phyloP scores from a whole-genome alignment of 305 asterid genomes.

The Fraxinus nigra region DNA sequence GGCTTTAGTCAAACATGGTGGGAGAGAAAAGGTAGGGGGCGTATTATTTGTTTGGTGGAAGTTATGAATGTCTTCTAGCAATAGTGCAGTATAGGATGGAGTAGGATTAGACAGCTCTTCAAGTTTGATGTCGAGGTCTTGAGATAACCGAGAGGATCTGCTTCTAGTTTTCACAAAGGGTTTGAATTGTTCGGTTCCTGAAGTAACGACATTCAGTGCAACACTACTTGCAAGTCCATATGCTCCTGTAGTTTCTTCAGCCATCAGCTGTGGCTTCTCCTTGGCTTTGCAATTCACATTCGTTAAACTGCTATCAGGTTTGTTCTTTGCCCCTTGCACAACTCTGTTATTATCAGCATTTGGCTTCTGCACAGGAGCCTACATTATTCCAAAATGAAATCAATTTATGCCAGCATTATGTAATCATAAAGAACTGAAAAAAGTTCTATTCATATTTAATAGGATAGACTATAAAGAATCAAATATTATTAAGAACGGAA shows the following conservation, averaged over 20 bases:
- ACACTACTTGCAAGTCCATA: conserved; percentile 25
- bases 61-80: conserved; percentile 86
- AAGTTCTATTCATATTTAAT: not conserved
- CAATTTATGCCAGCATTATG: not conserved
- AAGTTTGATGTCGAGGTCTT: conserved; percentile 62
- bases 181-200: conserved; percentile 45
- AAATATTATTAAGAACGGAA: no score
- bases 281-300: conserved; percentile 25
- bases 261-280: conserved; percentile 29
- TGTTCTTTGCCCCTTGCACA: conserved; percentile 30
- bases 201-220: conserved; percentile 42
- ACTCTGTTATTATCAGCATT: conserved; percentile 31
- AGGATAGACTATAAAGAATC: not conserved
- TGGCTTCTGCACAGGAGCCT: conserved; percentile 45
- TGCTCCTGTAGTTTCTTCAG: conserved; percentile 18
- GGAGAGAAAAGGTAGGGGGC: conserved; percentile 46
- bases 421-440: not conserved
- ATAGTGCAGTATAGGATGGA: conserved; percentile 60
- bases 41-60: conserved; percentile 72
- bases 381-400: conserved; percentile 2
- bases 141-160: conserved; percentile 69
- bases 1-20: conserved; percentile 80
- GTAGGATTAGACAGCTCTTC: conserved; percentile 55
- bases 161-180: conserved; percentile 42
- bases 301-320: conserved; percentile 23